Conservation (phyloP, 1,284 basidiomycete species). For the Chondrostereum purpureum region DNA sequence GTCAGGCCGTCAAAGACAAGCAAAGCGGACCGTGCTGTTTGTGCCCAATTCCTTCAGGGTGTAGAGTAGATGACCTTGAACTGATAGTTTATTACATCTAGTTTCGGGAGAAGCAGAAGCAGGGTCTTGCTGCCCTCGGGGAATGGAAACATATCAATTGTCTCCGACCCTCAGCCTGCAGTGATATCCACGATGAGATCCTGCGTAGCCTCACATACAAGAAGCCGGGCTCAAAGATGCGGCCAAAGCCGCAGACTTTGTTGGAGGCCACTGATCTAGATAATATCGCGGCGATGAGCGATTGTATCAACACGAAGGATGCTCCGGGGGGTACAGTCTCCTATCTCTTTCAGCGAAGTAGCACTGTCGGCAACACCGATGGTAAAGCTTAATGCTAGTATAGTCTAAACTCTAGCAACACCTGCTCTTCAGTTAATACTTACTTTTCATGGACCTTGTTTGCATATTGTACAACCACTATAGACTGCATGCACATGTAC, state of each 20-base stretch:
- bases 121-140: conserved; percentile 74
- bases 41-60: conserved; percentile 14
- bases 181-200: conserved; percentile 56
- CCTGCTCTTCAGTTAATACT: no score
- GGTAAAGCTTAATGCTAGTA: no score
- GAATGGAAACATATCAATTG: conserved; percentile 88
- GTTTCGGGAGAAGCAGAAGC: conserved; percentile 69
- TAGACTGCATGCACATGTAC: no score
- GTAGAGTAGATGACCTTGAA: neutral
- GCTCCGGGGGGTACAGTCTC: conserved; percentile 63
- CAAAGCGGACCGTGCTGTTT: conserved; percentile 50
- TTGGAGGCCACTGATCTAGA: conserved; percentile 39
- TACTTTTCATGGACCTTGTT: no score
- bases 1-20: conserved; percentile 41
- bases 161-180: conserved; percentile 36
- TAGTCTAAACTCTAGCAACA: no score
- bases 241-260: conserved; percentile 24
- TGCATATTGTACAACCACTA: no score
- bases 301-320: conserved; percentile 29
- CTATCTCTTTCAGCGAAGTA: conserved; percentile 61
- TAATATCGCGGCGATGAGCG: conserved; percentile 31
- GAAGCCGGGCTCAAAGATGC: conserved; percentile 12
- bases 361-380: neutral
- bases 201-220: conserved; percentile 37
- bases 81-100: conserved; percentile 24